Evolutionary conservation across 495 filamentous ascomycete species (phyloP), one percentile per base, ranked within the genome.

Genomic region (Hyaloscypha hepaticicola): DNA sequence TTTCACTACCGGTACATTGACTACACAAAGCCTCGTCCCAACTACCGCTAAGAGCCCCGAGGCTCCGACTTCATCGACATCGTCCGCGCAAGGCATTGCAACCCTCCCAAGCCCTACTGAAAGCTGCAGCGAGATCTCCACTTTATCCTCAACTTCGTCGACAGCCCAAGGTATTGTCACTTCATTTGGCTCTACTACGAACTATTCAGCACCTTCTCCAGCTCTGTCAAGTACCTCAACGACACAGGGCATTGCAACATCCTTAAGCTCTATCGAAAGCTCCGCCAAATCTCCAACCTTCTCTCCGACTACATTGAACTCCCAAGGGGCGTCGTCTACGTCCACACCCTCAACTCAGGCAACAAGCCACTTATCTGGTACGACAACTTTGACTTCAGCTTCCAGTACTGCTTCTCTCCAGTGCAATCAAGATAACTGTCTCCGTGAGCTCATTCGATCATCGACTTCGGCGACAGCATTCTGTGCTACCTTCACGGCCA

Each of bases 401-500:
- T n/a, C n/a, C n/a, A n/a, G n/a, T n/a, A 38, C 31, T 14, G 16
- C 12, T 57, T 1, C 60, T 1, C 12, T 62, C 11, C 29, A 57
- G 6, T 66, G 58, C 50, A 22, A 60, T 24, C 38, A 55, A 16
- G 55, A 67, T 26, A 67, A 67, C 33, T 70, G 68, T 21, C 52
- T 64, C 49, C 64, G 68, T 5, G 55, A 66, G 34, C 9, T 70
- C 14, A 61, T 61, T 21, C 51, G 41, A 16, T 49, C 64, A n/a
- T 66, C 67, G 11, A 34, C 55, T 29, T 38, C 60, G 0, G 63
- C 60, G n/a, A 25, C 55, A 19, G 22, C 12, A n/a, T 63, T 70
- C 53, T 67, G 65, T 31, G 55, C 70, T 33, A 61, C 65, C 21
- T 66, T 61, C 58, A 66, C 65, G 7, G 33, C 65, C 1, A 66